These are phyloP conservation scores for Alternaria sp. DNA, from an alignment of 2,329 filamentous ascomycete species.

Conservation along the genomic window DNA sequence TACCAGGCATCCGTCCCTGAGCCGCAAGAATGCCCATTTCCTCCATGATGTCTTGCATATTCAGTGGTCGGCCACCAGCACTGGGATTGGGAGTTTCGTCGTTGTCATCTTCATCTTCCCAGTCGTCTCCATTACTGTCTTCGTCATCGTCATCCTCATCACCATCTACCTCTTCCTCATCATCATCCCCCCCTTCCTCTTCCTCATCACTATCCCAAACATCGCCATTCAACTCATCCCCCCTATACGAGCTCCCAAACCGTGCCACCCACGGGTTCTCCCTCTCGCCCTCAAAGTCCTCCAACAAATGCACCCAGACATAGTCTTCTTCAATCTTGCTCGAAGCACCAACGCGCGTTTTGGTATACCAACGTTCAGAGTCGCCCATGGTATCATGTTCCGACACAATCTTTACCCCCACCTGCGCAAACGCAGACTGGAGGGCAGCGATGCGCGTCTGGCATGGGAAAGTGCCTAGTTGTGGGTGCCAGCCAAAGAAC, in stretches of 20 bases:
- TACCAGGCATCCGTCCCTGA: background rate
- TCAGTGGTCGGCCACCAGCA: background rate
- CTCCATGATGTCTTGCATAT: background rate
- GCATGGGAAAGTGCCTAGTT: conserved; percentile 6
- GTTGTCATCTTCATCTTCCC: background rate
- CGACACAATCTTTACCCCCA: background rate
- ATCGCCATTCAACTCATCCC: background rate
- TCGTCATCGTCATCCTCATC: background rate
- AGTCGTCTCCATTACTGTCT: background rate
- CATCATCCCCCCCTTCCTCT: background rate
- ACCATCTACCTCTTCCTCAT: background rate
- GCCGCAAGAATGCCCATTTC: background rate
- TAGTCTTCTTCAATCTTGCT: conserved; percentile 2
- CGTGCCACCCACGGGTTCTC: background rate
- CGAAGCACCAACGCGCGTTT: background rate
- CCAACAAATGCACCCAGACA: conserved; percentile 1
- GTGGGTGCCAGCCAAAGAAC: conserved; percentile 3
- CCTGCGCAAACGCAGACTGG: background rate
- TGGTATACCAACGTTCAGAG: background rate
- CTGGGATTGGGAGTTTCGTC: background rate
- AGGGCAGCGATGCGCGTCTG: background rate
- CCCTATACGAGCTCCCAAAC: background rate
- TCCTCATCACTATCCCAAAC: background rate
- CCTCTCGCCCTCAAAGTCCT: background rate
- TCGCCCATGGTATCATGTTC: background rate